phyloP scores from a whole-genome alignment of 441 rosid genomes.

The Aleurites moluccanus region DNA sequence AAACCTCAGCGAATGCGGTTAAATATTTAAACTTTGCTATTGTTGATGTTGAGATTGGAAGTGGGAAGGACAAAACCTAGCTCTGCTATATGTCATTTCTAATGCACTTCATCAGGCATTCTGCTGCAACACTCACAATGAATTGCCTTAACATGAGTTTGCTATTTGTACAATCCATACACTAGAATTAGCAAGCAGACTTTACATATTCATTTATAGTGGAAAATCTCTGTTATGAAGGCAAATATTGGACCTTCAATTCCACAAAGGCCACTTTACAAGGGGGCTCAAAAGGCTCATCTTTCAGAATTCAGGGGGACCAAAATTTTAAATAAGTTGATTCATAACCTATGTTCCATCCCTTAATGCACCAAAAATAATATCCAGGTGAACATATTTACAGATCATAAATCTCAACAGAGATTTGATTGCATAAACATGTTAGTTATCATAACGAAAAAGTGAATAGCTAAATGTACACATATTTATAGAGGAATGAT shows the following conservation, averaged over 20 bases:
- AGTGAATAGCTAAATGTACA: not conserved
- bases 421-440: not conserved
- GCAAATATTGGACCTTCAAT: not conserved
- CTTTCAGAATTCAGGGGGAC: not conserved
- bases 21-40: not conserved
- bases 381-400: not conserved
- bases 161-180: not conserved
- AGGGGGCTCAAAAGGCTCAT: not conserved
- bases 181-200: not conserved
- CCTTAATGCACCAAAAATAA: not conserved
- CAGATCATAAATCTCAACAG: too few species aligned
- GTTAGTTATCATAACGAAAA: not conserved
- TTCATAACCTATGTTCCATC: not conserved
- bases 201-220: not conserved
- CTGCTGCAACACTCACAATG: not conserved
- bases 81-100: slow-evolving; percentile 3
- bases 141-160: not conserved
- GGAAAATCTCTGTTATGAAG: not conserved
- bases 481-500: not conserved
- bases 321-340: not conserved
- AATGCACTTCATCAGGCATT: not conserved
- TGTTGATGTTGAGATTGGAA: not conserved
- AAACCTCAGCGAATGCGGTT: not conserved
- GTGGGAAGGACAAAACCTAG: not conserved
- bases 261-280: not conserved